A percentile compares a stretch with the other conserved stretches of the same genome.
Conservation (phyloP, 148 eudicot species). For the Diospyros lotus region DNA sequence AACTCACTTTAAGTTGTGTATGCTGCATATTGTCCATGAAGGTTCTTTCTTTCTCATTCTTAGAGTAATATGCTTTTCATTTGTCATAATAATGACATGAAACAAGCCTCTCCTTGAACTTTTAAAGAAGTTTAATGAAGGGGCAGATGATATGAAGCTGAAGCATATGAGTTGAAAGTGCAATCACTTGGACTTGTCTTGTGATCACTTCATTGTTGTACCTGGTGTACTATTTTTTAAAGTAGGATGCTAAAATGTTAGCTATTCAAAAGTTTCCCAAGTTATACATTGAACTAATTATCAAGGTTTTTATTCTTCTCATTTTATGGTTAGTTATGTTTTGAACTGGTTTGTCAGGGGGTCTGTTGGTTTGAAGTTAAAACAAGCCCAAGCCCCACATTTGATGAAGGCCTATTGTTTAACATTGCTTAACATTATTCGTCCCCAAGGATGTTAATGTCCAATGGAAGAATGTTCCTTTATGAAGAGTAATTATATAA, state of each 20-base stretch:
- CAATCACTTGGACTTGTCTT: not conserved
- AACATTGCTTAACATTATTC: conserved; percentile 49
- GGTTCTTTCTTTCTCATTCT: no score
- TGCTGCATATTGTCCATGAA: no score
- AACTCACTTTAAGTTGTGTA: no score
- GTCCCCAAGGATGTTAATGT: conserved; percentile 45
- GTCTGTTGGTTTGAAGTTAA: conserved; percentile 78
- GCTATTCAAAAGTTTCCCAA: conserved; percentile 8
- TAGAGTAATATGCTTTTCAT: no score
- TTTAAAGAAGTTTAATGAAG: no score
- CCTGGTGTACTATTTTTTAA: not conserved
- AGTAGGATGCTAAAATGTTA: not conserved
- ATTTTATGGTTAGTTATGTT: conserved; percentile 42
- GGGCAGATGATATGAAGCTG: no score
- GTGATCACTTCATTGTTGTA: not conserved
- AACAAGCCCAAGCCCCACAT: conserved; percentile 89
- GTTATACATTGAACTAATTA: conserved; percentile 9
- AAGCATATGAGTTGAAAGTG: not conserved
- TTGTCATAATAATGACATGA: no score
- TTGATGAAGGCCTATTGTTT: conserved; percentile 62
- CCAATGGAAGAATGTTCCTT: conserved; percentile 50
- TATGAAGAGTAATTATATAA: conserved; percentile 45
- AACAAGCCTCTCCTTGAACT: no score
- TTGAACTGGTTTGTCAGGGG: conserved; percentile 89
- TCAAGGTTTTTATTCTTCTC: conserved; percentile 17